phyloP scores from a whole-genome alignment of 2,329 filamentous ascomycete genomes.

The Fusarium sp. region DNA sequence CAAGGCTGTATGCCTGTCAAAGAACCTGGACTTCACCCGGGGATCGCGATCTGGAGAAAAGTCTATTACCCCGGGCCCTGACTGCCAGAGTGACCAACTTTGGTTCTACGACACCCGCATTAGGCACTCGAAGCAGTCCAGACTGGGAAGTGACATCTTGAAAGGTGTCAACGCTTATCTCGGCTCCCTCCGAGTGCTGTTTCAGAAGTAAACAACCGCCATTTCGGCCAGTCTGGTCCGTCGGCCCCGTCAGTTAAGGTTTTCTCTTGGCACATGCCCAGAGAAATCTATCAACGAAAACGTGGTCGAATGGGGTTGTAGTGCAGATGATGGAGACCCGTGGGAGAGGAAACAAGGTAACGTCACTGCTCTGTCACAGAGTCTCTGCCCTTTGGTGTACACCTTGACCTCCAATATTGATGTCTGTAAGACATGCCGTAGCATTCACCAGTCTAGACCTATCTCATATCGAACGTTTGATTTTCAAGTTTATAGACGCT shows the following conservation, averaged over 20 bases:
- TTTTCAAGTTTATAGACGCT: background rate
- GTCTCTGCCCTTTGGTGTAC: background rate
- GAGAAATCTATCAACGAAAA: background rate
- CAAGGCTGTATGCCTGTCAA: background rate
- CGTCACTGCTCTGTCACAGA: background rate
- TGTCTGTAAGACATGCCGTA: background rate
- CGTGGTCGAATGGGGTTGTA: conserved; percentile 5
- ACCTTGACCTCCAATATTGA: background rate
- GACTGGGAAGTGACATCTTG: background rate
- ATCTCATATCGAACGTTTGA: background rate
- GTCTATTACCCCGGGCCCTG: background rate
- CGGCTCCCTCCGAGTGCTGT: background rate
- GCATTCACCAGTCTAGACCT: background rate
- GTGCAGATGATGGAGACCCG: conserved; percentile 5
- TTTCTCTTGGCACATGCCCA: conserved; percentile 11
- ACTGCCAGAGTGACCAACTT: background rate
- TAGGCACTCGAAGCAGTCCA: background rate
- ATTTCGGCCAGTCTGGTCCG: conserved; percentile 3
- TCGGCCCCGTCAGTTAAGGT: background rate
- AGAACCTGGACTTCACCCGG: background rate
- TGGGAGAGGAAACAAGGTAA: background rate
- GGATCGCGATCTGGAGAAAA: conserved; percentile 2
- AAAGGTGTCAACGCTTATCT: background rate
- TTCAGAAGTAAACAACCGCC: background rate
- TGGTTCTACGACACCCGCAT: background rate